phyloP scores from a whole-genome alignment of 2,329 filamentous ascomycete genomes.

The Penicillium sp. region DNA sequence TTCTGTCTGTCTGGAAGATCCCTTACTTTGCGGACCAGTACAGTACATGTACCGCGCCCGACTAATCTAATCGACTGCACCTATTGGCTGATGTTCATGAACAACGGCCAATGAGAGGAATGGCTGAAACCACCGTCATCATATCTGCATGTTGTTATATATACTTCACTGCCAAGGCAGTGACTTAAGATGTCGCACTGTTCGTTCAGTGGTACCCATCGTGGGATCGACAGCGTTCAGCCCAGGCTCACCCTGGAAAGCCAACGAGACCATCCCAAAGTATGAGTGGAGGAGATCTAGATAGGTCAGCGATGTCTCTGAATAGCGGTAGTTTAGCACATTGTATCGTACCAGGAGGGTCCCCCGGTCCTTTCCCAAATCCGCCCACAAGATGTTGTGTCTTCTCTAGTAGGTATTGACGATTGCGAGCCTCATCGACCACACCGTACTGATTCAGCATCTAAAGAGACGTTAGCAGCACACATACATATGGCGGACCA shows the following conservation, averaged over 20 bases:
- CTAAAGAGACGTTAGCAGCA: constrained; percentile 37
- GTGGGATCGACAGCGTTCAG: constrained; percentile 73
- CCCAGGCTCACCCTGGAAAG: constrained; percentile 69
- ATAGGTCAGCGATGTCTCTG: constrained; percentile 1
- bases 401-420: constrained; percentile 79
- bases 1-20: not conserved
- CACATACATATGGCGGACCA: constrained; percentile 21
- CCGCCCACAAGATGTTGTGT: constrained; percentile 86
- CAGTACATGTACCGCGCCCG: not conserved
- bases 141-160: constrained; percentile 6
- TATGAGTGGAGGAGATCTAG: constrained; percentile 84
- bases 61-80: constrained; percentile 6
- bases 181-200: constrained; percentile 42
- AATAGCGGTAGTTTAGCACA: not conserved
- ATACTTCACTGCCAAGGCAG: constrained; percentile 40
- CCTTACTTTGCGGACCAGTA: constrained; percentile 1
- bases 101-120: constrained; percentile 15
- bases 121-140: constrained; percentile 7
- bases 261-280: constrained; percentile 78
- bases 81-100: constrained; percentile 2
- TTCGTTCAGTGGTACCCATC: constrained; percentile 69
- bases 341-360: constrained; percentile 61
- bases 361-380: constrained; percentile 72
- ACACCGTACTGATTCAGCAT: constrained; percentile 62
- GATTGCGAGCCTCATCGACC: constrained; percentile 61